Evolutionary conservation across 805 yeast species (phyloP), one percentile per base, ranked within the genome.

Genomic region (Kuraishia borneana): DNA sequence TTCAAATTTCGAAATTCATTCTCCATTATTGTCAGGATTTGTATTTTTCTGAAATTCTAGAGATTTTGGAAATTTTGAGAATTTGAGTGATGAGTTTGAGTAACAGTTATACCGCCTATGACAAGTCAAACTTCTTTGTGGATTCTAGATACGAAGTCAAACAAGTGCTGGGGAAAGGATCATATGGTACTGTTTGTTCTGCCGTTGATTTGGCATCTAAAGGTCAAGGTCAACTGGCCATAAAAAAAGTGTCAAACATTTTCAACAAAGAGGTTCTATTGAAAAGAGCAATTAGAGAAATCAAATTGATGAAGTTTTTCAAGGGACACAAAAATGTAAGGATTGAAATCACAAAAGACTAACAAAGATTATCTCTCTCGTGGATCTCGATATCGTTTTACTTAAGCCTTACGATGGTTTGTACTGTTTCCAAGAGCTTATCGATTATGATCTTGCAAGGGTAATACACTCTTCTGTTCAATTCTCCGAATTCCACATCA

Each of bases 401-500:
- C 58, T 62, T 19, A 61, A 65, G 36, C 92, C 89, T 0, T 84
- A 68, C 51, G 89, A 82, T 39, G 97, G 97, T 0, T 64, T 88
- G 19, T 88, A 88, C 51, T 83, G 95, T 51, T 81, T 77, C 51
- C 94, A 87, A 52, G 96, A 88, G 49, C 61, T 82, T 38, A 73
- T 82, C 45, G 94, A 83, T 44, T 78, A 70, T 48, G 96, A 88
- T 53, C 61, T 88, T 41, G 79, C 88, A 1, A 62, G 73, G 38
- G 87, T 88, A n/a, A 79, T 88, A 26, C 81, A 80, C 43, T 78
- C 87, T 0, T 58, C 76, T 0, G 79, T 76, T 13, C 84, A 80
- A 41, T 73, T 88, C 45, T 74, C 89, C n/a, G 92, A 83, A 41
- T 79, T 77, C 51, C 96, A 87, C 48, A 73, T 84, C 21, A 78